phyloP scores from a whole-genome alignment of 768 basidiomycete species.

The Nidularia pulvinata region DNA sequence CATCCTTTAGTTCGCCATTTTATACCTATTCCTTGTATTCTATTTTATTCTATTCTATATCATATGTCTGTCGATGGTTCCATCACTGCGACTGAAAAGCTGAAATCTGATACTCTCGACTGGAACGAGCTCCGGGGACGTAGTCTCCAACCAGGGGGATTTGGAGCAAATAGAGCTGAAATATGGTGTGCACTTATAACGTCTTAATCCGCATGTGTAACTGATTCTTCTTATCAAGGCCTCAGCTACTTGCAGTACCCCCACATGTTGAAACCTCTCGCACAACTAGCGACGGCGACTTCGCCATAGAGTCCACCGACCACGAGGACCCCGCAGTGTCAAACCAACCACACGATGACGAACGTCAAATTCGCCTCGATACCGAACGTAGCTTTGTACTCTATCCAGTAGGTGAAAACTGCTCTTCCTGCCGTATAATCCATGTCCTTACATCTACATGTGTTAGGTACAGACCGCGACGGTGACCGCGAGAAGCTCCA shows the following conservation, averaged over 20 bases:
- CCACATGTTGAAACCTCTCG: too few species aligned
- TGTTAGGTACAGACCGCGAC: conserved; percentile 11
- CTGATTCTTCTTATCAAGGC: conserved; percentile 7
- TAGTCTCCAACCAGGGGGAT: conserved; percentile 63
- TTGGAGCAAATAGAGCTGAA: conserved; percentile 49
- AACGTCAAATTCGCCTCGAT: conserved; percentile 86
- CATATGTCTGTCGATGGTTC: too few species aligned
- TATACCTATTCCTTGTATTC: too few species aligned
- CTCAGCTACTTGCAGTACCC: conserved; percentile 11
- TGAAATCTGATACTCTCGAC: conserved; percentile 7
- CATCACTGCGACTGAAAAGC: neutral
- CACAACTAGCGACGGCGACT: conserved; percentile 1
- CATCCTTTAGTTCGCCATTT: too few species aligned
- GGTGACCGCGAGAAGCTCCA: conserved; percentile 57
- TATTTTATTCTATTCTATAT: too few species aligned
- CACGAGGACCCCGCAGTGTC: conserved; percentile 3
- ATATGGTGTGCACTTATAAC: conserved; percentile 48
- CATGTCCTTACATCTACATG: neutral
- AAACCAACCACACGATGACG: conserved; percentile 59
- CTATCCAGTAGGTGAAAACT: conserved; percentile 81
- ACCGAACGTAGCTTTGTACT: conserved; percentile 93
- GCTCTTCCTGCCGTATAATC: neutral
- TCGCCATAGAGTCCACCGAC: neutral
- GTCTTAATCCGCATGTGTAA: too few species aligned
- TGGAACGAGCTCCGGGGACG: conserved; percentile 45